Evolutionary conservation across 352 stramenopile genomes (phyloP).

Genomic region (Pythium aristosporum): DNA sequence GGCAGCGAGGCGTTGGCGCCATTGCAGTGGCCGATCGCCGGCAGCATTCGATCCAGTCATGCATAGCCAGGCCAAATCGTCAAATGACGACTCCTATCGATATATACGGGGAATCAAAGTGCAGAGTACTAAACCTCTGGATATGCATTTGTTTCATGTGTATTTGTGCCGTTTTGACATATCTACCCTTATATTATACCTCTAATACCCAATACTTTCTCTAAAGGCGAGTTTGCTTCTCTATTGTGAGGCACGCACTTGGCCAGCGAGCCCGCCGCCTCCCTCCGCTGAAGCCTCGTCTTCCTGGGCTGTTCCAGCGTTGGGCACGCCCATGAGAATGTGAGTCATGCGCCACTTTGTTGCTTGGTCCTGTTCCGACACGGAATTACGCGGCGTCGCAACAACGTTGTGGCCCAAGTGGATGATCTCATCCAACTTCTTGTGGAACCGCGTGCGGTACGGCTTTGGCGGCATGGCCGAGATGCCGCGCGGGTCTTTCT

Average conservation of each 20-base stretch:
- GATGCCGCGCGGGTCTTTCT: conserved; percentile 71
- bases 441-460: conserved; percentile 70
- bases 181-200: too few species aligned
- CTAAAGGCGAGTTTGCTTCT: too few species aligned
- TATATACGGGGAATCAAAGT: too few species aligned
- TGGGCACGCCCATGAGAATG: conserved; percentile 1
- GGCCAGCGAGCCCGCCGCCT: neutral
- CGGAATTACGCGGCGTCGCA: conserved; percentile 10
- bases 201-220: too few species aligned
- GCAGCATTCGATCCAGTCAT: too few species aligned
- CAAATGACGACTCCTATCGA: too few species aligned
- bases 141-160: neutral
- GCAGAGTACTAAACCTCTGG: too few species aligned
- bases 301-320: too few species aligned
- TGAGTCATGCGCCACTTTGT: conserved; percentile 5
- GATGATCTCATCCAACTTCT: conserved; percentile 74
- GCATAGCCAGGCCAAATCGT: too few species aligned
- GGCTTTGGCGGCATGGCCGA: conserved; percentile 67
- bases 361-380: conserved; percentile 5
- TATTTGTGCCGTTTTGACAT: neutral
- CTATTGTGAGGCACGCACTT: neutral
- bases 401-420: conserved; percentile 50
- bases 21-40: too few species aligned
- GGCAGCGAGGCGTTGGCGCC: too few species aligned
- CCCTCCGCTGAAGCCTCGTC: neutral